Percentiles rank a stretch among this genome's conserved stretches.
These are phyloP conservation scores for Trichoderma orchidacearum DNA, from an alignment of 495 filamentous ascomycete genomes.

Conservation along the genomic window DNA sequence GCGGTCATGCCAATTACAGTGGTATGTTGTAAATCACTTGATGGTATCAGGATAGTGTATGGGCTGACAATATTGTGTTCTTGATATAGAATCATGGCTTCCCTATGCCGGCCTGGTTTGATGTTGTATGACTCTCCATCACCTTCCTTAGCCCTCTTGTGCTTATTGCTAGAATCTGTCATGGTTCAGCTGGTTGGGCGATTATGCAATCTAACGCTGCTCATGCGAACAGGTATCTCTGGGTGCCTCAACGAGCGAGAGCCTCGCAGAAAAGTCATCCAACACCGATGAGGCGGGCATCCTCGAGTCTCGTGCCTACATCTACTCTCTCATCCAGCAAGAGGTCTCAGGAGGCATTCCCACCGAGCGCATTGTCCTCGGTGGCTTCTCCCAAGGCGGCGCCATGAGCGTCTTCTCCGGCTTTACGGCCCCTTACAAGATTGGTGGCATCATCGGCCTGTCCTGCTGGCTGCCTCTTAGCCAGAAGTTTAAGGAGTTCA, in stretches of 20 bases:
- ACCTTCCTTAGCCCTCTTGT: neutral
- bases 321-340: slow-evolving; percentile 62
- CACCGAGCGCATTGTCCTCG: slow-evolving; percentile 66
- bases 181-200: no score
- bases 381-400: slow-evolving; percentile 37
- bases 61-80: neutral
- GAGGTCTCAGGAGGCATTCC: slow-evolving; percentile 68
- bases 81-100: slow-evolving; percentile 34
- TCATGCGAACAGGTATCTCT: neutral
- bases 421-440: slow-evolving; percentile 50
- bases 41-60: neutral
- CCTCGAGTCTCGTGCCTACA: slow-evolving; percentile 49
- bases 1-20: slow-evolving; percentile 68
- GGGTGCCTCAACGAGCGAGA: neutral
- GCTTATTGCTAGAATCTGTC: neutral
- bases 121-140: slow-evolving; percentile 45
- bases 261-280: neutral
- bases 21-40: slow-evolving; percentile 31
- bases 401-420: slow-evolving; percentile 41
- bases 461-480: slow-evolving; percentile 65
- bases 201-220: neutral
- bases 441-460: slow-evolving; percentile 71
- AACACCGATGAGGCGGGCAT: slow-evolving; percentile 64
- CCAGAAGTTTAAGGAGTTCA: slow-evolving; percentile 47
- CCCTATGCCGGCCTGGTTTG: slow-evolving; percentile 77